Evolutionary conservation across 1,139 yeast genomes (phyloP).

Genomic region (Pichia kudriavzevii): DNA sequence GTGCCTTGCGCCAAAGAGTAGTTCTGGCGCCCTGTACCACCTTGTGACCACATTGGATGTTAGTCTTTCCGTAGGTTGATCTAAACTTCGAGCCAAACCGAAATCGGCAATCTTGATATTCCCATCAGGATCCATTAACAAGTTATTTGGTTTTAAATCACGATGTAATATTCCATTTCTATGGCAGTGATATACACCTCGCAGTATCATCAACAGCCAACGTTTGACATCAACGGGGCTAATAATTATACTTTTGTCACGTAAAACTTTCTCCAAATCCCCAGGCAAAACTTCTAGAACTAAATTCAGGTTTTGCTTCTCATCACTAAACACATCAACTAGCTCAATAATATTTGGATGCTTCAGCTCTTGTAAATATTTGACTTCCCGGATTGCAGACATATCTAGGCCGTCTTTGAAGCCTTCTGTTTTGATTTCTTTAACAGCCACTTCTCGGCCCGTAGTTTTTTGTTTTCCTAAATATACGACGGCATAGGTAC

Average conservation of each 20-base stretch:
- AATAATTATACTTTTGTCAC: constrained; percentile 70
- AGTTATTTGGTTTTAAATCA: constrained; percentile 77
- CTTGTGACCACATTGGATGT: constrained; percentile 94
- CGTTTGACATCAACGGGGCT: constrained; percentile 84
- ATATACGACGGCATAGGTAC: constrained; percentile 96
- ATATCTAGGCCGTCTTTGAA: constrained; percentile 96
- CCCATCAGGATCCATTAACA: constrained; percentile 80
- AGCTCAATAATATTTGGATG: constrained; percentile 83
- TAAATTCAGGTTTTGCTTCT: constrained; percentile 59
- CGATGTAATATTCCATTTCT: constrained; percentile 84
- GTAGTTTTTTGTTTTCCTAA: constrained; percentile 61
- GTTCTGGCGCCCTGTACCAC: constrained; percentile 96
- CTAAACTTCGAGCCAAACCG: constrained; percentile 83
- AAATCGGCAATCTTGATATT: constrained; percentile 92
- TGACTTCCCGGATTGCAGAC: constrained; percentile 95
- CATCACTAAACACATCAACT: constrained; percentile 74
- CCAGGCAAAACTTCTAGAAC: constrained; percentile 89
- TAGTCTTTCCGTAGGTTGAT: constrained; percentile 69
- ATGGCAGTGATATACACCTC: constrained; percentile 95
- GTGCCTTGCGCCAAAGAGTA: constrained; percentile 80
- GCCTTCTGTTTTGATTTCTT: constrained; percentile 90
- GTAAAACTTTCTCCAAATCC: constrained; percentile 83
- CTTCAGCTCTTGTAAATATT: constrained; percentile 77
- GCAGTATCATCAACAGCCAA: constrained; percentile 87
- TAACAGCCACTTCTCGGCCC: constrained; percentile 71